Evolutionary conservation across 148 eudicot genomes (phyloP), one percentile per base, ranked within the genome.

Genomic region (Oxyria digyna): DNA sequence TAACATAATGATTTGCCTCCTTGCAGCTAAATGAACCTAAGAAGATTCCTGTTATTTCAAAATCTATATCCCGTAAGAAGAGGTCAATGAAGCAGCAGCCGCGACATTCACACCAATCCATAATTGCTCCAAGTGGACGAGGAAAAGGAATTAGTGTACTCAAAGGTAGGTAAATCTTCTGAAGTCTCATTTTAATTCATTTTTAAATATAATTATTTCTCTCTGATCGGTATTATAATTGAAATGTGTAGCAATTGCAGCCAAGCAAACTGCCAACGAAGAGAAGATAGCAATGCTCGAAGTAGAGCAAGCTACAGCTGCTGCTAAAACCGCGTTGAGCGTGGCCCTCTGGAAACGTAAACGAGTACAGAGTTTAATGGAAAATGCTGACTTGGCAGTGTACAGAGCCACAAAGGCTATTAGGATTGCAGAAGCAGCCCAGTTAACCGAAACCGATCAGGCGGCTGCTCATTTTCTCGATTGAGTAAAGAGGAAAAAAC

Each of bases 321-420:
- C 85, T 49, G 87, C 86, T 38, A 71, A 73, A 42, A 83, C 80
- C 71, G 76, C 81, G 1, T 74, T 74, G 62, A 80, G 67, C 55
- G 32, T 73, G 35, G 96, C 98, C 59, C 70, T 84, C 71, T 52
- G 4, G 21, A 94, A 90, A 78, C 91, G 98, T 15, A 86, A 71
- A 42, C 77, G 75, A 74, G 98, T 96, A 0, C 98, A 94, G 77
- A 42, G 68, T 57, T 81, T 90, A 63, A 82, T 87, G 92, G 92
- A 83, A 73, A 83, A 75, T 67, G 98, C 98, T 4, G 98, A 94
- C 67, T 29, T 85, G 74, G 90, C 83, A 3, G 75, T 84, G 45
- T 94, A 90, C 70, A 81, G 86, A 75, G 96, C 98, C 15, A 64
- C 84, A 8, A 85, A 90, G 88, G 97, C 97, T 13, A 77, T 88